phyloP scores from a whole-genome alignment of 192 early-diverging fungal genomes.

The Glomus cerebriforme region DNA sequence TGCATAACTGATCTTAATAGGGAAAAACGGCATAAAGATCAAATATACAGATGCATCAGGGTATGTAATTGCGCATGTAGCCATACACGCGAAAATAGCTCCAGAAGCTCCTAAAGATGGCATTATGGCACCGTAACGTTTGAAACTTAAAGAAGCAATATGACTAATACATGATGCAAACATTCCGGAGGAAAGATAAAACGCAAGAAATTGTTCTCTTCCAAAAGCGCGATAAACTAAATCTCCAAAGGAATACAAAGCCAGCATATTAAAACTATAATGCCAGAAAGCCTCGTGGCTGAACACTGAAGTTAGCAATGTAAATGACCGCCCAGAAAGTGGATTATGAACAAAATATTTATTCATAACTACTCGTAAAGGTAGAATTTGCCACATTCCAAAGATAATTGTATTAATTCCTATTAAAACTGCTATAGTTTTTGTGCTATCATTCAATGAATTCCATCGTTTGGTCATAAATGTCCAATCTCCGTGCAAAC shows the following conservation, averaged over 20 bases:
- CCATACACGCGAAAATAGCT: slow-evolving; percentile 73
- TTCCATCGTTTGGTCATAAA: slow-evolving; percentile 39
- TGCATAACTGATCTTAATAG: slow-evolving; percentile 58
- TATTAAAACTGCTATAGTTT: slow-evolving; percentile 53
- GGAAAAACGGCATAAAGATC: slow-evolving; percentile 61
- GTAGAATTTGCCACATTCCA: slow-evolving; percentile 69
- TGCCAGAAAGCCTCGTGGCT: slow-evolving; percentile 76
- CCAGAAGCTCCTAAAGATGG: slow-evolving; percentile 84
- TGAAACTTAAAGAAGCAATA: slow-evolving; percentile 47
- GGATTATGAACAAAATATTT: slow-evolving; percentile 82
- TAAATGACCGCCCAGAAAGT: slow-evolving; percentile 62
- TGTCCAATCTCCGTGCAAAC: slow-evolving; percentile 39
- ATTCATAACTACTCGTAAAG: slow-evolving; percentile 68
- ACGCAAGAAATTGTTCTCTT: slow-evolving; percentile 71
- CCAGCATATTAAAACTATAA: slow-evolving; percentile 81
- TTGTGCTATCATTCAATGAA: slow-evolving; percentile 35
- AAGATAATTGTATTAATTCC: slow-evolving; percentile 77
- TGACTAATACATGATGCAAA: slow-evolving; percentile 70
- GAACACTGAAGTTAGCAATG: slow-evolving; percentile 78
- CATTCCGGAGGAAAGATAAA: slow-evolving; percentile 76
- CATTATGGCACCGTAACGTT: slow-evolving; percentile 46
- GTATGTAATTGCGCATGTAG: slow-evolving; percentile 55
- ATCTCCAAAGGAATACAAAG: slow-evolving; percentile 66
- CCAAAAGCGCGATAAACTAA: slow-evolving; percentile 55
- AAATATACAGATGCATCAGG: slow-evolving; percentile 61